Evolutionary conservation across 768 basidiomycete species (phyloP).

Genomic region (Russula lepida): DNA sequence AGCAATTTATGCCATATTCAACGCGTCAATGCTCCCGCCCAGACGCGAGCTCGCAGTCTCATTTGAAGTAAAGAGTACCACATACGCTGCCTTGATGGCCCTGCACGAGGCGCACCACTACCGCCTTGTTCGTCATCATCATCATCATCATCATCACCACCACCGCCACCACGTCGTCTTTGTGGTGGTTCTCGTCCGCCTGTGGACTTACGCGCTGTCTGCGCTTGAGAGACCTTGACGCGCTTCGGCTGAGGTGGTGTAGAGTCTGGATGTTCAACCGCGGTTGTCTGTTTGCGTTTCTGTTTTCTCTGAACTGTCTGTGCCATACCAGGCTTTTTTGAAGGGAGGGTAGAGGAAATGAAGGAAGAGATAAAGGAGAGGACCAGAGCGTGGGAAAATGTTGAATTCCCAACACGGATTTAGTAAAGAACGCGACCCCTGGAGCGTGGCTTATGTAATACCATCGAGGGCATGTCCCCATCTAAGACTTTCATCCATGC

Average conservation of each 20-base stretch:
- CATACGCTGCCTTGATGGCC: constrained; percentile 15
- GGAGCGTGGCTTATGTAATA: not conserved
- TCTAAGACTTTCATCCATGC: not conserved
- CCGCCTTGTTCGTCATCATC: not conserved
- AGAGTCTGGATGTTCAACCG: constrained; percentile 29
- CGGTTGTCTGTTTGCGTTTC: constrained; percentile 30
- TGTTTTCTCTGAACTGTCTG: constrained; percentile 57
- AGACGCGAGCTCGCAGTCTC: not conserved
- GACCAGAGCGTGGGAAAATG: constrained; percentile 21
- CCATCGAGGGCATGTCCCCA: not conserved
- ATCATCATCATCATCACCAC: not conserved
- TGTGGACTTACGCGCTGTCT: constrained; percentile 79
- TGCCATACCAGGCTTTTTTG: constrained; percentile 39
- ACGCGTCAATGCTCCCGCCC: not conserved
- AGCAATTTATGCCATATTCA: not conserved
- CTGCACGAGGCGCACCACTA: constrained; percentile 4
- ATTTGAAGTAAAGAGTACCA: not conserved
- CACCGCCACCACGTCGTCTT: not conserved
- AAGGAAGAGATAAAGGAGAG: constrained; percentile 1
- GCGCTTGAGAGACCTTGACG: constrained; percentile 30
- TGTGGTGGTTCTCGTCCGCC: constrained; percentile 34
- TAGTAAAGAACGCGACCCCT: constrained; percentile 14
- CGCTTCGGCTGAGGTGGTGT: constrained; percentile 41
- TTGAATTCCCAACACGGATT: constrained; percentile 15
- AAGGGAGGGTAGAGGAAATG: not conserved